A percentile compares a stretch with the other conserved stretches of the same genome.
These are phyloP conservation scores for Cercospora brassicicola DNA, from an alignment of 2,329 filamentous ascomycete genomes.

Conservation along the genomic window DNA sequence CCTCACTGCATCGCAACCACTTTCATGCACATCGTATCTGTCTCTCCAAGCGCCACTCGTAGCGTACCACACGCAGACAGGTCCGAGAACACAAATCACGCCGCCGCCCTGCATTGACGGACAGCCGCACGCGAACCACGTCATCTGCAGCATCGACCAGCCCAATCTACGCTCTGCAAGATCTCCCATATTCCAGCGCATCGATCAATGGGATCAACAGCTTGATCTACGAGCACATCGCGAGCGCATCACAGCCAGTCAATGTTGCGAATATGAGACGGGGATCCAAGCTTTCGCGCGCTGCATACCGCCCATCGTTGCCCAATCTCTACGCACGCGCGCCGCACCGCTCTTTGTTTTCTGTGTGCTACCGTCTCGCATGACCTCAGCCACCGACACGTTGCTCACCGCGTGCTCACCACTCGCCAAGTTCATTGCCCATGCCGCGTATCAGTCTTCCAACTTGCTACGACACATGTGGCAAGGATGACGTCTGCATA, in stretches of 20 bases:
- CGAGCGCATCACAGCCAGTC: too few species aligned
- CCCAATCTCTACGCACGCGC: too few species aligned
- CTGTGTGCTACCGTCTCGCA: not conserved
- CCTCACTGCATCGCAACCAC: not conserved
- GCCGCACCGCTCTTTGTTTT: slow-evolving; percentile 3
- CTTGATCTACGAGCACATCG: too few species aligned
- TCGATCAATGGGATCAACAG: not conserved
- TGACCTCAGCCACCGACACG: slow-evolving; percentile 17
- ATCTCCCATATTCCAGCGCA: not conserved
- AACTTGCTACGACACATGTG: not conserved
- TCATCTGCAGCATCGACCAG: not conserved
- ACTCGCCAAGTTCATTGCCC: not conserved
- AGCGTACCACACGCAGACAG: not conserved
- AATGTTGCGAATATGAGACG: too few species aligned
- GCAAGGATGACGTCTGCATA: slow-evolving; percentile 9
- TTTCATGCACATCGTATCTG: not conserved
- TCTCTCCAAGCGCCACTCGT: not conserved
- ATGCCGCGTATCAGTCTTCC: not conserved
- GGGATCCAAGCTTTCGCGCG: too few species aligned
- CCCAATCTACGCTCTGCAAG: not conserved
- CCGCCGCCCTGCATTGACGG: not conserved
- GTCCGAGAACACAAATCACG: not conserved
- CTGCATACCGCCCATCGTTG: too few species aligned
- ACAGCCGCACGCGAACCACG: not conserved
- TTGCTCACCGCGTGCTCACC: slow-evolving; percentile 8